These are phyloP conservation scores for Fusarium sp. DNA, from an alignment of 2,329 filamentous ascomycete species.

Conservation along the genomic window DNA sequence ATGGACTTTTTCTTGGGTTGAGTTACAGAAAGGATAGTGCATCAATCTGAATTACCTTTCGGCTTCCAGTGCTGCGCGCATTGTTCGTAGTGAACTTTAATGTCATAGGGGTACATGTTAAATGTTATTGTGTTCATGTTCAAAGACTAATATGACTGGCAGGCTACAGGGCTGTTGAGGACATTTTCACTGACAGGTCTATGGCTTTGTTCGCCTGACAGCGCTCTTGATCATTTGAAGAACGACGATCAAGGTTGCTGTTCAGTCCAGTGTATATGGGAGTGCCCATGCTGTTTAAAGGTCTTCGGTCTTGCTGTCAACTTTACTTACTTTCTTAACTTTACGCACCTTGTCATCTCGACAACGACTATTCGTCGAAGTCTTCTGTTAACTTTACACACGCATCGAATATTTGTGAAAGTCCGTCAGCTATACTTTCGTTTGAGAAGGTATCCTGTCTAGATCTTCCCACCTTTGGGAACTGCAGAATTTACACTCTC, in stretches of 20 bases:
- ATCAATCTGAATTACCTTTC: conserved; percentile 37
- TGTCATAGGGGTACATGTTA: too few species aligned
- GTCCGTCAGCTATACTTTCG: background rate
- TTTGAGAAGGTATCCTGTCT: background rate
- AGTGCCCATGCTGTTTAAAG: conserved; percentile 4
- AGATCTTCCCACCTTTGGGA: background rate
- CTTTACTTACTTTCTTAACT: background rate
- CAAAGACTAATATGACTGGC: background rate
- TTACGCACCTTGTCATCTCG: background rate
- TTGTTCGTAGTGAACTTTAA: background rate
- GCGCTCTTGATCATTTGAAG: background rate
- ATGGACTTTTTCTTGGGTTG: conserved; percentile 22
- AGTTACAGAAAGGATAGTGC: conserved; percentile 32
- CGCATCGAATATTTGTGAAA: background rate
- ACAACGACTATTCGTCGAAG: background rate
- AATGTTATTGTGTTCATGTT: background rate
- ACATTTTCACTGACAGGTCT: conserved; percentile 5
- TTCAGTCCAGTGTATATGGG: background rate
- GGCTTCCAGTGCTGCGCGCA: conserved; percentile 17
- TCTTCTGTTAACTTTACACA: too few species aligned
- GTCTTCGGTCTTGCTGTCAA: background rate
- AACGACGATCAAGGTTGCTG: background rate
- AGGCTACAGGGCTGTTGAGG: background rate
- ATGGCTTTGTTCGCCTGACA: background rate
- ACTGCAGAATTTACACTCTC: background rate